Conservation (phyloP, 1,139 yeast genomes). For the Kodamaea sp. region DNA sequence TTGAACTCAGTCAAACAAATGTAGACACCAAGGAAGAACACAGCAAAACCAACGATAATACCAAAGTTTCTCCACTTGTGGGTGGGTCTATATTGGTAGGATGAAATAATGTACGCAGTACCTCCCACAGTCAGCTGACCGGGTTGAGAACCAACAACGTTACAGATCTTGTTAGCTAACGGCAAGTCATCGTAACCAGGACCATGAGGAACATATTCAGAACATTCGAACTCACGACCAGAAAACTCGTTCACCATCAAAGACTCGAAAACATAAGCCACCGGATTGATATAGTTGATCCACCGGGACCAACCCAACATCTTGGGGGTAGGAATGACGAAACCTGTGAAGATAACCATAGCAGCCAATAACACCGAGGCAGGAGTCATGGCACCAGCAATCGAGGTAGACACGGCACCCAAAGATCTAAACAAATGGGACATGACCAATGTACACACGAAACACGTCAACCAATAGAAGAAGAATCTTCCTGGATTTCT, state of each 20-base stretch:
- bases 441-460: constrained; percentile 61
- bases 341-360: constrained; percentile 68
- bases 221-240: constrained; percentile 41
- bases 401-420: constrained; percentile 61
- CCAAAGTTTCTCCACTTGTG: constrained; percentile 90
- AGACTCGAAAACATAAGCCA: constrained; percentile 68
- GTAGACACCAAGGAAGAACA: constrained; percentile 58
- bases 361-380: constrained; percentile 63
- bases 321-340: constrained; percentile 63
- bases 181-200: constrained; percentile 42
- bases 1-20: constrained; percentile 61
- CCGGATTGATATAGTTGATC: constrained; percentile 74
- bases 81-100: constrained; percentile 50
- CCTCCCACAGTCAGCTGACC: constrained; percentile 62
- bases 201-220: constrained; percentile 55
- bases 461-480: constrained; percentile 57
- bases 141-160: constrained; percentile 61
- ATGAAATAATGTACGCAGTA: constrained; percentile 47
- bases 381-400: constrained; percentile 73
- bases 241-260: constrained; percentile 63
- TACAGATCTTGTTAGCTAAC: constrained; percentile 51
- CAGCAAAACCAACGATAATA: constrained; percentile 55
- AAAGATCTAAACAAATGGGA: constrained; percentile 71
- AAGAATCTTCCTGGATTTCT: constrained; percentile 70
- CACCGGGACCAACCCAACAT: constrained; percentile 81